Evolutionary conservation across 768 basidiomycete genomes (phyloP).

Genomic region (Suillus occidentalis): DNA sequence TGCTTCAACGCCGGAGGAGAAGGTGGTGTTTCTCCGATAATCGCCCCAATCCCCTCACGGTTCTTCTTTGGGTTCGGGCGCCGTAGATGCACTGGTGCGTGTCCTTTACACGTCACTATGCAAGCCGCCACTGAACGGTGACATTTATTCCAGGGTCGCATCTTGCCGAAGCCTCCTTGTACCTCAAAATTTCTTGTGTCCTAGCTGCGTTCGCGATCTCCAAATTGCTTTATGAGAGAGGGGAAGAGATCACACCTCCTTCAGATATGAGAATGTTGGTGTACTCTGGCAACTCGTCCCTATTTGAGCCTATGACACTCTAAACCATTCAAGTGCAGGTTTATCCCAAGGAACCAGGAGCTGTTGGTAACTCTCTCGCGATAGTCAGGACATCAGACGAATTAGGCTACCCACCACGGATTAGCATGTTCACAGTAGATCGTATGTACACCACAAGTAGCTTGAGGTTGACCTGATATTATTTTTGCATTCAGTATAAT

Average conservation of each 20-base stretch:
- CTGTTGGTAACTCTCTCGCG: neutral
- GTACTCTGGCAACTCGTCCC: neutral
- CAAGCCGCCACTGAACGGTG: neutral
- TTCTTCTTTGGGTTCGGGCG: conserved; percentile 20
- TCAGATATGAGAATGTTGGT: neutral
- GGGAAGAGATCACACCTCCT: neutral
- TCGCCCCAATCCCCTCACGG: conserved; percentile 13
- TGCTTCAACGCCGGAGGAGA: neutral
- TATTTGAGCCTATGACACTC: neutral
- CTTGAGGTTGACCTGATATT: too few species aligned
- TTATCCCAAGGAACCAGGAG: neutral
- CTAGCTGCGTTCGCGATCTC: conserved; percentile 40
- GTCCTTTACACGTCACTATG: neutral
- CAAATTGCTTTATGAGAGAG: conserved; percentile 30
- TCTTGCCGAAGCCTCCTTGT: conserved; percentile 36
- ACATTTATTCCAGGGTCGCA: conserved; percentile 10
- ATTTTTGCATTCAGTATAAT: too few species aligned
- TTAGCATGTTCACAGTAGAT: too few species aligned
- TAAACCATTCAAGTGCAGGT: neutral
- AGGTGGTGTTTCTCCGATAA: neutral
- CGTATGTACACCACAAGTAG: too few species aligned
- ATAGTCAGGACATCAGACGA: too few species aligned
- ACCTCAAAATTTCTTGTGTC: conserved; percentile 36
- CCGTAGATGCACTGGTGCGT: conserved; percentile 16
- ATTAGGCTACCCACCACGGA: too few species aligned